Evolutionary conservation across 164 flowering plant species (phyloP), one percentile per base, ranked within the genome.

Genomic region (Umbellularia californica): DNA sequence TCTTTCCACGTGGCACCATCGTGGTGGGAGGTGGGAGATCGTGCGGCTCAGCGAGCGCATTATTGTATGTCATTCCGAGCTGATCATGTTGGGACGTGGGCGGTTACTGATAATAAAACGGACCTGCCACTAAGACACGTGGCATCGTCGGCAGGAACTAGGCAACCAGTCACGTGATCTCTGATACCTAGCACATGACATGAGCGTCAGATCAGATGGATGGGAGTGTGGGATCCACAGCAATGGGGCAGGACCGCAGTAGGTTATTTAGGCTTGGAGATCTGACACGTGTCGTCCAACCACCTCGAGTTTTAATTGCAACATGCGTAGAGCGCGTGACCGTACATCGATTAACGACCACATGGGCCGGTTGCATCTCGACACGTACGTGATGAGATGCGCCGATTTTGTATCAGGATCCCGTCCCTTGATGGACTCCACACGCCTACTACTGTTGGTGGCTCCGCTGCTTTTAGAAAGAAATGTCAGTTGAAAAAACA

Each of bases 131-230:
- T 68, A 27, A 22, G 67, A 24, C 67, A 64, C 67, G 67, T 64
- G 64, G 41, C 50, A 63, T 58, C 74, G 75, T 74, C 58, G 70
- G 68, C 75, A 17, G 20, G 10, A 51, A 51, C 66, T 20, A 67
- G 74, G 35, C 17, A 50, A 13, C 22, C 10, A 7, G 20, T 47
- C 82, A 76, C 79, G 77, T 76, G 79, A 28, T 76, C 77, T 13
- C 82, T 73, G 82, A 70, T 74, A 19, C 5, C 55, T 2, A 2
- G 69, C 82, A 73, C 82, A 76, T 76, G 79, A 73, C 82, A 76
- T 76, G 79, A 70, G 5, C 22, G 66, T 23, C 74, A 58, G 60
- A 33, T 19, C 13, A 41, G n/a, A 23, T 6, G 51, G 27, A 23
- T 2, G 51, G 30, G 24, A 27, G 19, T 3, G 50, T 25, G 27